Conservation (phyloP, 2,329 filamentous ascomycete species). For the Mycosphaerella sp. region DNA sequence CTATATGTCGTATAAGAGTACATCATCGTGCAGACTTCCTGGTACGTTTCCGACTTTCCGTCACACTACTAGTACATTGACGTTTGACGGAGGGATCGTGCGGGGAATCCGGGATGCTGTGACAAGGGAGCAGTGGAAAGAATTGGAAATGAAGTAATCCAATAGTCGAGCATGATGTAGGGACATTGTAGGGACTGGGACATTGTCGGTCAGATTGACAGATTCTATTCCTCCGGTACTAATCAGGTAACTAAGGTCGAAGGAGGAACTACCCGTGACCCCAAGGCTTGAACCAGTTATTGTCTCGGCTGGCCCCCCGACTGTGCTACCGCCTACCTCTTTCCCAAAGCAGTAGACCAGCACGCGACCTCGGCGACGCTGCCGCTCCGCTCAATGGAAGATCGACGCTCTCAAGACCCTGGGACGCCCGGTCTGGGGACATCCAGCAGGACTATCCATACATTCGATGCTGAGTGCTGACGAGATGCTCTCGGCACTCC, state of each 20-base stretch:
- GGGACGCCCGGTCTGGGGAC: too few species aligned
- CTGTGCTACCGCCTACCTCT: not conserved
- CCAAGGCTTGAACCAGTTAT: not conserved
- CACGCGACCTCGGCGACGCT: conserved; percentile 1
- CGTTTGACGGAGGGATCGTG: not conserved
- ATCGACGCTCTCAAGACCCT: too few species aligned
- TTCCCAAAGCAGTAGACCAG: conserved; percentile 1
- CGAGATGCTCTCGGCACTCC: not conserved
- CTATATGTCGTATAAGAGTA: not conserved
- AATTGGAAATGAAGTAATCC: not conserved
- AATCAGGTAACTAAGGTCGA: too few species aligned
- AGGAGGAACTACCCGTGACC: too few species aligned
- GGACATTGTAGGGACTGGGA: too few species aligned
- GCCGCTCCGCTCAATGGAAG: not conserved
- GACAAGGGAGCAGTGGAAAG: conserved; percentile 4
- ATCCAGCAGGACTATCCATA: too few species aligned
- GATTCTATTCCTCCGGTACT: too few species aligned
- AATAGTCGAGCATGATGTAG: not conserved
- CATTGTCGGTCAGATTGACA: too few species aligned
- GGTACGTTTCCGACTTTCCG: not conserved
- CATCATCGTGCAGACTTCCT: conserved; percentile 7
- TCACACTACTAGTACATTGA: conserved; percentile 1
- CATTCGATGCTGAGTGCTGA: too few species aligned
- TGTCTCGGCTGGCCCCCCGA: not conserved
- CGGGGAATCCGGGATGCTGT: conserved; percentile 8